Base-by-base conservation (phyloP, 1,139 yeast species). In the Blastobotrys aristatus region DNA sequence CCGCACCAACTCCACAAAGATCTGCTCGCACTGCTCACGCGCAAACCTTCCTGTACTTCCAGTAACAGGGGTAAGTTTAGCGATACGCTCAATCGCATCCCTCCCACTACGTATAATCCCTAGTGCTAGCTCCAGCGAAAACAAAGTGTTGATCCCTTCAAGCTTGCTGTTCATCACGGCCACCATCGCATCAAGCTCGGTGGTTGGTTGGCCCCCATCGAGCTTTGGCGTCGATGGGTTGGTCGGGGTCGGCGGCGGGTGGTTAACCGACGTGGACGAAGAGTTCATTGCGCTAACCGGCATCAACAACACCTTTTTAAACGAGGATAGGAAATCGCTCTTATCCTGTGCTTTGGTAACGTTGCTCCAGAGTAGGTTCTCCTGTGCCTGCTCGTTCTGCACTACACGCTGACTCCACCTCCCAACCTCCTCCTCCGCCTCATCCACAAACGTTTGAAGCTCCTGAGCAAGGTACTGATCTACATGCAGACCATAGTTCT, bases 1-100 rank as follows among this genome's bases (percentile, higher is more conserved):
- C 3, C 76, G 77, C 13, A 90, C 69, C 27, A 85, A 75, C 42
- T 77, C 78, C 17, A 82, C 80, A 60, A 88, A 92, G 1, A 89
- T 71, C 22, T 75, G 75, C 65, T 85, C 71, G 52, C 73, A 66
- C 50, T 74, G 64, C 47, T 53, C 60, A 43, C 56, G 57, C 16
- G 67, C 69, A 46, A 51, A 66, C 17, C 45, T 60, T 41, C 61
- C 70, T 33, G 62, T 61, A 21, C 49, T 62, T 42, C 59, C 67
- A n/a, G 57, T 59, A 16, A 59, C 53, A 4, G 44, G 29, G 38
- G 48, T 65, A 50, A 73, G 67, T 41, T 58, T 56, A 26, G 64
- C 60, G 18, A 65, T 59, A 14, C 75, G 58, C 26, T 64, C 69
- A 18, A 71, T 60, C 3, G 71, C 59, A 17, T 61, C 65, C 22